Base-by-base conservation (phyloP, 371 early-diverging fungal species). In the Mucor sp. region DNA sequence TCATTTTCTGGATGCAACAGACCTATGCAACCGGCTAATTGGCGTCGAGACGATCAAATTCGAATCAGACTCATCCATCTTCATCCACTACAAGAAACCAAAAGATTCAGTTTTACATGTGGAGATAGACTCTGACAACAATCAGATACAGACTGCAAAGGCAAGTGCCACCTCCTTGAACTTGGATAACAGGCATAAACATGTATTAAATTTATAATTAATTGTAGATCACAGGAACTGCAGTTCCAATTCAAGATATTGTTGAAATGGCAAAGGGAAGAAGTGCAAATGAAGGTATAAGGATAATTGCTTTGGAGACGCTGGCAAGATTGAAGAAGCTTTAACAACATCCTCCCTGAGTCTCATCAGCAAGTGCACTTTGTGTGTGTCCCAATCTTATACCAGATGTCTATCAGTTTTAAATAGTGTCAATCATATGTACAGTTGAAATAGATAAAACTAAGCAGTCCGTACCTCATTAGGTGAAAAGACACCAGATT, bases 401-500 rank as follows among this genome's bases (percentile, higher is more conserved):
- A 30, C 85, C 86, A 21, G 85, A 82, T 3, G 86, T 84, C 86
- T 85, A 74, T 35, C 44, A 17, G 43, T 32, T 21, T 27, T n/a
- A 56, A 25, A 53, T 48, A 23, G 27, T 27, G 25, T 53, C 25
- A 53, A 53, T 53, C 12, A 53, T 23, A 19, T 44, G 47, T n/a
- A 14, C 1, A 15, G 41, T 17, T 17, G 4, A 47, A 9, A 47
- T 47, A 19, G 17, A 47, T 47, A 47, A 47, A 47, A 47, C 2
- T 9, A 19, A 47, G 3, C 19, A 44, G 6, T 0, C 4, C 7
- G 62, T 80, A 87, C 89, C 84, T 92, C 92, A 66, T 91, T 91
- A 47, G 85, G 85, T 25, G 92, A 90, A 71, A 93, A 87, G 33
- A 91, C 85, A 23, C 93, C 93, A 59, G 85, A 78, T 67, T 91